phyloP scores from a whole-genome alignment of 2,329 filamentous ascomycete species.

The Davidsoniella eucalypti region DNA sequence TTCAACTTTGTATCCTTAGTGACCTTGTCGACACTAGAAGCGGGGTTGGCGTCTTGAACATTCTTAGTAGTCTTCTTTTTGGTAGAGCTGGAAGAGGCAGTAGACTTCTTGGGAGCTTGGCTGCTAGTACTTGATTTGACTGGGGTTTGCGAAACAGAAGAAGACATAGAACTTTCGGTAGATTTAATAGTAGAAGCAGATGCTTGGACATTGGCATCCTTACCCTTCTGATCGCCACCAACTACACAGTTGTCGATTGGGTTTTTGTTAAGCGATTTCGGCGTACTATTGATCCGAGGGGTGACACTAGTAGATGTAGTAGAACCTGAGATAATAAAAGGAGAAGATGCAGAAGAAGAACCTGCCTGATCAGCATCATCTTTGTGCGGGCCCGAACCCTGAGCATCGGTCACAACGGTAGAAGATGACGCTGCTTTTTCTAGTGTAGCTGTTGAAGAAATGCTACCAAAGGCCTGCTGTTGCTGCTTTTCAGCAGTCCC shows the following conservation, averaged over 20 bases:
- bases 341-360: background rate
- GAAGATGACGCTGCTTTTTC: too few relatives aligned
- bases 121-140: background rate
- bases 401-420: background rate
- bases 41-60: background rate
- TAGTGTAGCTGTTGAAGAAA: too few relatives aligned
- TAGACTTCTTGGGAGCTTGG: background rate
- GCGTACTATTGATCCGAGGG: too few relatives aligned
- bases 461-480: too few relatives aligned
- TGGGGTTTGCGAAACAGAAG: constrained; percentile 1
- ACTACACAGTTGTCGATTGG: background rate
- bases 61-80: background rate
- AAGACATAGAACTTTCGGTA: background rate
- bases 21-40: background rate
- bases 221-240: constrained; percentile 8
- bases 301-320: background rate
- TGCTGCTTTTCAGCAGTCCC: too few relatives aligned
- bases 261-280: too few relatives aligned
- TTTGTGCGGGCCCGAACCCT: background rate
- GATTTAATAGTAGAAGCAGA: background rate
- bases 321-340: background rate
- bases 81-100: background rate
- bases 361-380: too few relatives aligned
- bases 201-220: constrained; percentile 1
- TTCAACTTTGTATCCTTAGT: constrained; percentile 20